Conservation (phyloP, 140 eudicot genomes). For the Senecio squalidus region DNA sequence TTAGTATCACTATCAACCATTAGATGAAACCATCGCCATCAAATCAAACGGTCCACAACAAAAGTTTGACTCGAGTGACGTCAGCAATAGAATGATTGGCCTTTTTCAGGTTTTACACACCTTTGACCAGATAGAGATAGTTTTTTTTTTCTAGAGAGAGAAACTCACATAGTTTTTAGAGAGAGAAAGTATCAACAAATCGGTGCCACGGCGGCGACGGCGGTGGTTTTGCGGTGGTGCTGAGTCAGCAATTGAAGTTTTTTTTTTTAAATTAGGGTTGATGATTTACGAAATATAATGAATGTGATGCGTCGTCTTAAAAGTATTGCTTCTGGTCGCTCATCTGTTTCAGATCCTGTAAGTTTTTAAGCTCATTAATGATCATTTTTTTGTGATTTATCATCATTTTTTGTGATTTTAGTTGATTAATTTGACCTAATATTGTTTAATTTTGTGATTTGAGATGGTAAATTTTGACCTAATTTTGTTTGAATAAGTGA, state of each 20-base stretch:
- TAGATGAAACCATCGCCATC: constrained; percentile 7
- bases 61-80: constrained; percentile 30
- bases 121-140: constrained; percentile 30
- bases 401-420: not conserved
- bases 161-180: constrained; percentile 1
- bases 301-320: constrained; percentile 92
- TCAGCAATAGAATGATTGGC: constrained; percentile 28
- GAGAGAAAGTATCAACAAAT: constrained; percentile 17
- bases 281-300: constrained; percentile 39
- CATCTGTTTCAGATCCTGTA: constrained; percentile 88
- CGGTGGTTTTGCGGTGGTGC: not conserved
- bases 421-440: not conserved
- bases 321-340: constrained; percentile 88
- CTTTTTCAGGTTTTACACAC: constrained; percentile 17
- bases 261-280: constrained; percentile 25
- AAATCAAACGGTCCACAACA: constrained; percentile 14
- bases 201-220: constrained; percentile 10
- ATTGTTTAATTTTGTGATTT: no score
- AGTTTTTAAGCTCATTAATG: constrained; percentile 10
- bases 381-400: not conserved
- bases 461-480: no score
- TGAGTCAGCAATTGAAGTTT: not conserved
- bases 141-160: constrained; percentile 19
- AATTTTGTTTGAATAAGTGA: no score
- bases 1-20: constrained; percentile 13